Evolutionary conservation across 306 rosid species (phyloP), one percentile per base, ranked within the genome.

Genomic region (Fragaria ananassa): DNA sequence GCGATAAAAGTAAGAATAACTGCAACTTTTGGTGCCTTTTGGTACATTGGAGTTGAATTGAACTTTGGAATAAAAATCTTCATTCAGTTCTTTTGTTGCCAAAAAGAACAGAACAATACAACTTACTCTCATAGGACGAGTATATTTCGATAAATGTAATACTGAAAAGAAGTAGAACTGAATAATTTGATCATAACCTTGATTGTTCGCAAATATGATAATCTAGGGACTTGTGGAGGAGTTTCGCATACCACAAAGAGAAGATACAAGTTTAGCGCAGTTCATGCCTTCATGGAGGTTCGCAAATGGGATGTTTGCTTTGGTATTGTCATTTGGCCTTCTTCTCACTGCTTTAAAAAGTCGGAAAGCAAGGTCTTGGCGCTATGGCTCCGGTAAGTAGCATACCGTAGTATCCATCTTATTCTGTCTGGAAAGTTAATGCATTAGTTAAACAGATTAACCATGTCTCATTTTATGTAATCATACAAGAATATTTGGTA

Each of bases 241-340:
- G 72, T 96, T 96, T 74, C 89, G 91, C 79, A 76, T 81, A 47
- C 99, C 99, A 15, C 17, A 71, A 45, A 78, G 99, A 74, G 88
- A 85, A 77, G 77, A 96, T 78, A 54, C 85, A 7, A 88, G 74
- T 45, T 60, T 63, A 73, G 37, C 29, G 0, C 81, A 89, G 82
- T 88, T 95, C 60, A 7, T 81, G 71, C 96, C 96, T 70, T 91
- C 99, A 17, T 96, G 99, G 99, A 89, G 98, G 82, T 96, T 96
- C 66, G 82, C 97, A 50, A 96, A 96, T 75, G 99, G 99, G 54
- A 96, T 92, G 99, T 96, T 96, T 86, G 99, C 99, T 78, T 62
- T 96, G 83, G 98, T 96, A 56, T 91, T 96, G 70, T 96, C 98
- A 0, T 96, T 96, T 86, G 99, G 99, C 80, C 99, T 96, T 89